These are phyloP conservation scores for Annulohypoxylon maeteangense DNA, from an alignment of 495 filamentous ascomycete species.

Conservation along the genomic window DNA sequence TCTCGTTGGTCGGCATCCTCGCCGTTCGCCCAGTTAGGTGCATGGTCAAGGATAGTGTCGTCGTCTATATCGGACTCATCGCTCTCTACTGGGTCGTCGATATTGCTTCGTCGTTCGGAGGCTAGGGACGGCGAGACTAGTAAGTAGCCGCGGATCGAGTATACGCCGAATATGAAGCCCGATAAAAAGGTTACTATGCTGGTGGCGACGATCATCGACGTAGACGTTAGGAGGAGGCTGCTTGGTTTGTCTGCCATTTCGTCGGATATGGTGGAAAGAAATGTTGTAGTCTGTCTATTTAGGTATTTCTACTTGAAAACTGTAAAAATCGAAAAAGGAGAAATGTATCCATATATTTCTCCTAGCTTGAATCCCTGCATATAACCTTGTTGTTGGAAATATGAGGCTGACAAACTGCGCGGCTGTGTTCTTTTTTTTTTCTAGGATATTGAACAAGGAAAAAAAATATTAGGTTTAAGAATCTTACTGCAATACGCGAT, in stretches of 20 bases:
- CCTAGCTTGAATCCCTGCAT: neutral
- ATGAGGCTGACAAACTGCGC: slow-evolving; percentile 32
- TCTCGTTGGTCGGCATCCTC: slow-evolving; percentile 60
- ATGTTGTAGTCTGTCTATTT: no score
- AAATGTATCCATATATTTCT: slow-evolving; percentile 1
- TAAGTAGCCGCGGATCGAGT: slow-evolving; percentile 62
- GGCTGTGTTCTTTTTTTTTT: neutral
- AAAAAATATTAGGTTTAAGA: slow-evolving; percentile 31
- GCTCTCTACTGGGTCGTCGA: slow-evolving; percentile 58
- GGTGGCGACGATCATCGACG: slow-evolving; percentile 66
- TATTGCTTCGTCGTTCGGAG: slow-evolving; percentile 47
- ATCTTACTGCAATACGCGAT: slow-evolving; percentile 33
- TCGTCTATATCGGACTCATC: slow-evolving; percentile 64
- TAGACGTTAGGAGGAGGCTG: slow-evolving; percentile 9
- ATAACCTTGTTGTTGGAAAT: slow-evolving; percentile 1
- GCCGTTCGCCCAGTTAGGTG: slow-evolving; percentile 68
- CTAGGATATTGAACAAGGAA: slow-evolving; percentile 15
- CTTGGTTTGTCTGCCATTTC: slow-evolving; percentile 36
- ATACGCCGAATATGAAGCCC: slow-evolving; percentile 69
- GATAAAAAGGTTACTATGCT: slow-evolving; percentile 69
- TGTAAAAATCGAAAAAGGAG: neutral
- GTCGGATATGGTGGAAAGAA: slow-evolving; percentile 5
- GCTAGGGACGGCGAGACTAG: slow-evolving; percentile 54
- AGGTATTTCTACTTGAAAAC: neutral
- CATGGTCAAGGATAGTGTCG: slow-evolving; percentile 65